Percentiles rank a stretch among this genome's conserved stretches.
Conservation (phyloP, 2,329 filamentous ascomycete genomes). For the Microdochium paspali region DNA sequence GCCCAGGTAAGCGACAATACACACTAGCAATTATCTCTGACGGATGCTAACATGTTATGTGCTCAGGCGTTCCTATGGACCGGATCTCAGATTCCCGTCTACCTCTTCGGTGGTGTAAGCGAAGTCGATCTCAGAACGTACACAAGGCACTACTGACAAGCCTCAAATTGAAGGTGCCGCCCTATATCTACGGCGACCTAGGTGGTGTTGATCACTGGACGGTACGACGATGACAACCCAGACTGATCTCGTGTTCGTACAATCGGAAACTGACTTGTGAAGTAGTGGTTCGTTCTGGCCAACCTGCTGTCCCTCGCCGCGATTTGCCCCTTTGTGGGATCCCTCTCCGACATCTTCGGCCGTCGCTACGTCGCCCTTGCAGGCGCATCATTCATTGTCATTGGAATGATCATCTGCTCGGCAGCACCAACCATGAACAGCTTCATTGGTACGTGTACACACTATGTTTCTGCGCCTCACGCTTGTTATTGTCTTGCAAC, state of each 20-base stretch:
- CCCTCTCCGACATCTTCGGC: constrained; percentile 53
- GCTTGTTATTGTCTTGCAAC: too few species aligned
- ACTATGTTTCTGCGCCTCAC: too few species aligned
- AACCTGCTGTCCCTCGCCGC: constrained; percentile 48
- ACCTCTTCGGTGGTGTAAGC: constrained; percentile 28
- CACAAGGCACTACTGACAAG: too few species aligned
- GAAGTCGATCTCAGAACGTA: too few species aligned
- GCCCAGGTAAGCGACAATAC: constrained; percentile 31
- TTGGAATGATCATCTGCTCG: constrained; percentile 51
- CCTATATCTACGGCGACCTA: constrained; percentile 49
- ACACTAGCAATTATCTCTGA: constrained; percentile 31
- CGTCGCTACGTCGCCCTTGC: constrained; percentile 48
- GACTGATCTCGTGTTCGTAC: too few species aligned
- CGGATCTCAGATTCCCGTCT: constrained; percentile 48
- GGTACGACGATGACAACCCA: too few species aligned
- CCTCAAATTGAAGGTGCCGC: constrained; percentile 32
- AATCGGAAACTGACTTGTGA: too few species aligned
- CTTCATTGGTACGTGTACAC: constrained; percentile 48
- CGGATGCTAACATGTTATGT: constrained; percentile 12
- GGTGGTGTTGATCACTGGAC: constrained; percentile 51
- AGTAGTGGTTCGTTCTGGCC: constrained; percentile 47
- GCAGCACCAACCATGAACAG: constrained; percentile 49
- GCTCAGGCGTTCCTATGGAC: constrained; percentile 51
- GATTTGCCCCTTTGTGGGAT: constrained; percentile 56
- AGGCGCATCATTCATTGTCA: constrained; percentile 20